phyloP scores from a whole-genome alignment of 208 protist genomes.

The Acanthamoeba castellanii region DNA sequence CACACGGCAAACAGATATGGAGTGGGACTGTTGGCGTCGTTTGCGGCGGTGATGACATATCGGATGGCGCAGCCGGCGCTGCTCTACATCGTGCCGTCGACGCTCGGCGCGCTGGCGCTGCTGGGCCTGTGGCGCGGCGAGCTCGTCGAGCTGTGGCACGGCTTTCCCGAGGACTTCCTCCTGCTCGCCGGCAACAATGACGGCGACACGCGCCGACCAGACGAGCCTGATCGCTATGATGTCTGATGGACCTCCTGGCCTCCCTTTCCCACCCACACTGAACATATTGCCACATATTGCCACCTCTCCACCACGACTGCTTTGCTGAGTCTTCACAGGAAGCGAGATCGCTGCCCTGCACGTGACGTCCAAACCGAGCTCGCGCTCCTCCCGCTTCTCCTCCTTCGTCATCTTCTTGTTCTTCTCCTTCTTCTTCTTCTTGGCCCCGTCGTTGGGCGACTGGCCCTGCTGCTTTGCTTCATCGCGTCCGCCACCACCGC shows the following conservation, averaged over 20 bases:
- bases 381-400: neutral
- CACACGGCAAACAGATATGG: neutral
- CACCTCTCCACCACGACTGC: no score
- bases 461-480: neutral
- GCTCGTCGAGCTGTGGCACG: slow-evolving; percentile 34
- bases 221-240: no score
- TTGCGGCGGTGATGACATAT: slow-evolving; percentile 40
- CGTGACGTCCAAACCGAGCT: no score
- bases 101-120: neutral
- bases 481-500: neutral
- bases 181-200: no score
- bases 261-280: no score
- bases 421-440: neutral
- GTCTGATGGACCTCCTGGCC: no score
- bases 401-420: slow-evolving; percentile 30
- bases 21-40: neutral
- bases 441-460: neutral
- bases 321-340: no score
- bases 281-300: no score
- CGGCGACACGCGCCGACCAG: no score
- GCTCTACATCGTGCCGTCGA: slow-evolving; percentile 63
- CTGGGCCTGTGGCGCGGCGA: slow-evolving; percentile 38
- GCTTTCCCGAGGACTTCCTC: neutral
- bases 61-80: slow-evolving; percentile 41
- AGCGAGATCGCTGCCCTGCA: no score